A percentile compares a stretch with the other conserved stretches of the same genome.
These are phyloP conservation scores for Termitomyces sp. DNA, from an alignment of 768 basidiomycete genomes.

Conservation along the genomic window DNA sequence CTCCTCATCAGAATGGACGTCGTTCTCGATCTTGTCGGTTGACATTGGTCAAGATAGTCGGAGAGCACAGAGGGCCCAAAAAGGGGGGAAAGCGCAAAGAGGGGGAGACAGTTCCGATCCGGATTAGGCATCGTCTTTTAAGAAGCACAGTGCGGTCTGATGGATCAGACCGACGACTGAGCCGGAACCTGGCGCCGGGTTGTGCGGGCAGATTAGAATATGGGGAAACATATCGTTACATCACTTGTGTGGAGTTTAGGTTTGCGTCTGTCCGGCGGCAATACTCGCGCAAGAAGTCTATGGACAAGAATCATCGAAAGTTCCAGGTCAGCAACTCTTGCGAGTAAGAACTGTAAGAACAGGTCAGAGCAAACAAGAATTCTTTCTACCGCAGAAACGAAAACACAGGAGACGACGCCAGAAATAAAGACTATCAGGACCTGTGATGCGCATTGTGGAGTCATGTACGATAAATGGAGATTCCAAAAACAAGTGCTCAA, in stretches of 20 bases:
- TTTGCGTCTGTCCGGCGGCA: neutral
- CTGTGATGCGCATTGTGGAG: too few relatives aligned
- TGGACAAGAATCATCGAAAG: neutral
- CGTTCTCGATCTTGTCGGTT: constrained; percentile 19
- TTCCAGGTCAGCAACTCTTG: neutral
- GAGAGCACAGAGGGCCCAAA: constrained; percentile 12
- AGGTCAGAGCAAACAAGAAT: neutral
- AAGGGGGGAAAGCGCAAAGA: constrained; percentile 7
- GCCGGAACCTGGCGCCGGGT: constrained; percentile 8
- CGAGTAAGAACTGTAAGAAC: too few relatives aligned
- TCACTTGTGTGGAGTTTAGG: neutral
- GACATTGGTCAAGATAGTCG: constrained; percentile 24
- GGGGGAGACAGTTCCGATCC: constrained; percentile 3
- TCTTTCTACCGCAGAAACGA: neutral
- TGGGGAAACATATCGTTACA: neutral
- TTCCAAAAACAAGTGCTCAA: neutral
- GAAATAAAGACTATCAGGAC: neutral
- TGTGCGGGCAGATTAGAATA: neutral
- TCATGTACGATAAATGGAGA: neutral
- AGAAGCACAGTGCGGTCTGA: constrained; percentile 4
- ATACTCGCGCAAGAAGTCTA: neutral
- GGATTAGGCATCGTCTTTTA: constrained; percentile 1
- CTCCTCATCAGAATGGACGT: constrained; percentile 24
- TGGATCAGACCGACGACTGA: constrained; percentile 12
- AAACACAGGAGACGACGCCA: neutral